These are phyloP conservation scores for Mortierella sp. DNA, from an alignment of 371 early-diverging fungal genomes.

Conservation along the genomic window DNA sequence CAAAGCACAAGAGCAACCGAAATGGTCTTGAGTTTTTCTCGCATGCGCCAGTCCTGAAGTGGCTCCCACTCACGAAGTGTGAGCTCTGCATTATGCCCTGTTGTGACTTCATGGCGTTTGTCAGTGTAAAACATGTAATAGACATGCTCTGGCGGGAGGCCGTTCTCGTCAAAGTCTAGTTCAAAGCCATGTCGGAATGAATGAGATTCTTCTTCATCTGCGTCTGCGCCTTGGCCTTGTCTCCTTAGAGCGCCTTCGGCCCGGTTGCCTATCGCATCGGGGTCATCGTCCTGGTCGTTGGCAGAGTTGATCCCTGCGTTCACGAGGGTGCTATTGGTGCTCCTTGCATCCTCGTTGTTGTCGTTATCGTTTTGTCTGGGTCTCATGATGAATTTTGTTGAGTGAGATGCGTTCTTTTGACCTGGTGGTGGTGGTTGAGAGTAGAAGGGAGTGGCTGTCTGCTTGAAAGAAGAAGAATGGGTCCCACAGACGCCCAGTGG, in stretches of 20 bases:
- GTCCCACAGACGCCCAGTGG: too few species aligned
- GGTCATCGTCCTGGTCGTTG: conserved; percentile 40
- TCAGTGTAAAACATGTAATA: conserved; percentile 69
- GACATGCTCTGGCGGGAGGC: conserved; percentile 55
- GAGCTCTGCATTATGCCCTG: conserved; percentile 47
- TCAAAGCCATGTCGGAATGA: conserved; percentile 66
- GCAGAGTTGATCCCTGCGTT: conserved; percentile 59
- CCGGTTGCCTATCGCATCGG: conserved; percentile 15
- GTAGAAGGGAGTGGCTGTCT: too few species aligned
- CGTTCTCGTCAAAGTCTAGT: conserved; percentile 64
- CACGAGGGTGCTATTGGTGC: conserved; percentile 70
- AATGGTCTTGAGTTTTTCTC: conserved; percentile 58
- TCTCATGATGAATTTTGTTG: conserved; percentile 16
- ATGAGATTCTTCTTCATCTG: conserved; percentile 43
- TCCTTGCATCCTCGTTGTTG: conserved; percentile 66
- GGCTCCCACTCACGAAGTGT: conserved; percentile 51
- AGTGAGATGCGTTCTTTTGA: too few species aligned
- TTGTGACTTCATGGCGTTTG: conserved; percentile 64
- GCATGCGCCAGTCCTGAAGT: conserved; percentile 60
- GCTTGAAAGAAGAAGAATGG: too few species aligned
- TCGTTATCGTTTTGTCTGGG: conserved; percentile 43
- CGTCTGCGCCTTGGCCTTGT: conserved; percentile 45
- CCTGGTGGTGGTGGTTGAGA: too few species aligned
- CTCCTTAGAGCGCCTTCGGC: conserved; percentile 36
- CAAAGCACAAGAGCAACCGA: conserved; percentile 79